Base-by-base conservation (phyloP, 345 rosid species). In the Arabis hirsuta region DNA sequence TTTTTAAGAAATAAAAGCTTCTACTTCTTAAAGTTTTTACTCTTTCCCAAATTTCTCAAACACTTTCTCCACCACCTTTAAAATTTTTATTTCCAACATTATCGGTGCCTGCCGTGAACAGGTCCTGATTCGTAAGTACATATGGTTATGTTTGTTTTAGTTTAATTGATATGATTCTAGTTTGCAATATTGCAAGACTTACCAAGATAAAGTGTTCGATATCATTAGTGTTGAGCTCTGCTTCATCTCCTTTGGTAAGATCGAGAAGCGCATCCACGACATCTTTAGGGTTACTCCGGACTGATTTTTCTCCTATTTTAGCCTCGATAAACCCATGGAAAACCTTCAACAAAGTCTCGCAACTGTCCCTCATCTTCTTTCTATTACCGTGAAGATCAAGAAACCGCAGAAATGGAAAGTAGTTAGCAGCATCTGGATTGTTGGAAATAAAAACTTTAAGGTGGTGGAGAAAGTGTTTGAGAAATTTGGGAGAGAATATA, bases 371-470 rank as follows among this genome's bases (percentile, higher is more conserved):
- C 70, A 62, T n/a, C 56, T 4, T 79, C 60, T 27, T 69, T 65
- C 47, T 16, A 8, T 6, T 48, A 19, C 70, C 70, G 38, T 65
- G 58, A 0, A 52, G 1, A 36, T 65, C 70, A 32, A 65, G 55
- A 46, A 29, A 45, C 69, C 69, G 42, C 1, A 60, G 7, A 60
- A 39, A 20, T 16, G 3, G 45, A 7, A 62, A 62, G 50, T 46
- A 85, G 48, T 85, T 83, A 0, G 73, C 73, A 14, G 77, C 6
- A 45, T 82, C 81, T 1, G 82, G 79, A 71, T 66, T 81, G n/a
- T n/a, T n/a, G n/a, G n/a, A n/a, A n/a, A n/a, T n/a, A n/a, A n/a
- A n/a, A n/a, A n/a, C n/a, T n/a, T n/a, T n/a, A n/a, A n/a, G n/a
- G n/a, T n/a, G n/a, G n/a, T n/a, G n/a, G n/a, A n/a, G n/a, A n/a